These are phyloP conservation scores for Termitomyces sp. DNA, from an alignment of 768 basidiomycete genomes.

Conservation along the genomic window DNA sequence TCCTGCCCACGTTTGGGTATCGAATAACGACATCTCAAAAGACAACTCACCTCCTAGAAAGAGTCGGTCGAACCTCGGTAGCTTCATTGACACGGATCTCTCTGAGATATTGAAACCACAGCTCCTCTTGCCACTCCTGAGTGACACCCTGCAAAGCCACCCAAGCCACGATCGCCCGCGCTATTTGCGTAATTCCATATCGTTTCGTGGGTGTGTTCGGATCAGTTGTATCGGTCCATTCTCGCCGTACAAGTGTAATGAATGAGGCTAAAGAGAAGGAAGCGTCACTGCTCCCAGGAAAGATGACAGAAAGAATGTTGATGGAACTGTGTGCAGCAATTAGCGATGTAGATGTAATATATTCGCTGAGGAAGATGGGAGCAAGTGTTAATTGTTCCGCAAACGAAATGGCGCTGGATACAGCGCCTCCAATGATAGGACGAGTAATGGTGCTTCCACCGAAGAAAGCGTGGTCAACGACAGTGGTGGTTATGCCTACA, in stretches of 20 bases:
- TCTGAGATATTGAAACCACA: conserved; percentile 58
- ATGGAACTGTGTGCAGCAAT: conserved; percentile 71
- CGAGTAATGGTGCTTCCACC: conserved; percentile 55
- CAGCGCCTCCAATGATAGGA: conserved; percentile 49
- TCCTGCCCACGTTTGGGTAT: conserved; percentile 17
- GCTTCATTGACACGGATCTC: conserved; percentile 60
- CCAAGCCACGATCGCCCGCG: conserved; percentile 72
- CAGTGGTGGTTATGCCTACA: conserved; percentile 50
- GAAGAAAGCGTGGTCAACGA: conserved; percentile 63
- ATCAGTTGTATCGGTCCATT: conserved; percentile 59
- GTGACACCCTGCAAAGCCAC: conserved; percentile 78
- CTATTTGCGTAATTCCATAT: conserved; percentile 60
- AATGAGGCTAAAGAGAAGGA: conserved; percentile 79
- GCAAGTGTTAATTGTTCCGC: conserved; percentile 70
- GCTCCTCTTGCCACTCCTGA: conserved; percentile 70
- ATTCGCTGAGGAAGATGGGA: conserved; percentile 70
- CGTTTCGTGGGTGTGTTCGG: conserved; percentile 51
- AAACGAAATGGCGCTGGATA: conserved; percentile 55
- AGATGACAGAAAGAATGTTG: conserved; percentile 65
- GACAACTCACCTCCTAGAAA: conserved; percentile 27
- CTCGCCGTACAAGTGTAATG: conserved; percentile 71
- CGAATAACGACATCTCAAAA: background rate
- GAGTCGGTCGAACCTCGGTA: conserved; percentile 21
- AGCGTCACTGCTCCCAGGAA: conserved; percentile 71
- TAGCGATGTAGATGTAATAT: conserved; percentile 69